Evolutionary conservation across 1,284 basidiomycete species (phyloP).

Genomic region (Anthracocystis setariae): DNA sequence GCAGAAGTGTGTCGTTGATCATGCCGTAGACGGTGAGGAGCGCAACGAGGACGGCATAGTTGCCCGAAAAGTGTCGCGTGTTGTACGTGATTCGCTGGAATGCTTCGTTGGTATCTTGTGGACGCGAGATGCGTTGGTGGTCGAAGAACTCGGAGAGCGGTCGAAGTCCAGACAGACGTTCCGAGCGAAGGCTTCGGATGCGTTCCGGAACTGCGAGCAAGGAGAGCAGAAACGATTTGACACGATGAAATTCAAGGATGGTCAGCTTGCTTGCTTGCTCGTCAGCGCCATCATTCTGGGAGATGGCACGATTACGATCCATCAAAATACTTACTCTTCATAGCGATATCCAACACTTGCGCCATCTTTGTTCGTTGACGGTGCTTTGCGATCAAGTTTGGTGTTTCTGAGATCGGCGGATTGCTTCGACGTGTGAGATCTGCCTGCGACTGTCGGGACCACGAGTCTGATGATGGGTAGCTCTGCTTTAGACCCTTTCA

Average conservation of each 20-base stretch:
- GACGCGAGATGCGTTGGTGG: slow-evolving; percentile 82
- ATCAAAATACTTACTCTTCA: slow-evolving; percentile 44
- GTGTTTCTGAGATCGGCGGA: background rate
- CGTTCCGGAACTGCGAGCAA: slow-evolving; percentile 51
- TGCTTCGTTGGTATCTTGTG: slow-evolving; percentile 74
- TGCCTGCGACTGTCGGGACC: too few species aligned
- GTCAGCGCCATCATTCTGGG: too few species aligned
- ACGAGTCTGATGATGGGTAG: background rate
- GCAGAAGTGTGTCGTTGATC: slow-evolving; percentile 83
- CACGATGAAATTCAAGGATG: background rate
- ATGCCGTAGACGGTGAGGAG: slow-evolving; percentile 88
- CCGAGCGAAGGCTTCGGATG: slow-evolving; percentile 72
- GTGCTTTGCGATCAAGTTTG: background rate
- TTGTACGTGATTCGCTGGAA: slow-evolving; percentile 86
- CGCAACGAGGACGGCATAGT: slow-evolving; percentile 85
- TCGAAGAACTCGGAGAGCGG: slow-evolving; percentile 79
- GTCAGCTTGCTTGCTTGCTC: too few species aligned
- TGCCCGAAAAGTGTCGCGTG: slow-evolving; percentile 73
- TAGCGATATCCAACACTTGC: slow-evolving; percentile 51
- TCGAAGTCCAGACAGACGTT: slow-evolving; percentile 82
- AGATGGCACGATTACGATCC: too few species aligned
- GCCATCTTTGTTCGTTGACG: slow-evolving; percentile 36
- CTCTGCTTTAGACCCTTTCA: too few species aligned
- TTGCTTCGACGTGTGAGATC: background rate
- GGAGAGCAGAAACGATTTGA: background rate